Evolutionary conservation across 2,329 filamentous ascomycete genomes (phyloP).

Genomic region (Hymenoscyphus albidus): DNA sequence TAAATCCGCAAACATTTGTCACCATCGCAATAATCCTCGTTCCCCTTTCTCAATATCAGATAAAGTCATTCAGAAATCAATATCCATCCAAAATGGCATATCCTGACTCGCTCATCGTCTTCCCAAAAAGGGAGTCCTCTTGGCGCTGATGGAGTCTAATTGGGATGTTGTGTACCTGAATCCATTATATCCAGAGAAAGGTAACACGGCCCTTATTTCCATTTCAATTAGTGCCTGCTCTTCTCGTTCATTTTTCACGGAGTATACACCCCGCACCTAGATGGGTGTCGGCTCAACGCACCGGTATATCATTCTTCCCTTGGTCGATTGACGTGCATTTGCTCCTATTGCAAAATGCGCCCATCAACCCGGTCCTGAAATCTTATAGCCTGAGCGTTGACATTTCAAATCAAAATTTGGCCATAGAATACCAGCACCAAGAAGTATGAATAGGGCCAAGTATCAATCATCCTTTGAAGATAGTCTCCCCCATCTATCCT

Average conservation of each 20-base stretch:
- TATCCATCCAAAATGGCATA: neutral
- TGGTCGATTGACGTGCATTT: neutral
- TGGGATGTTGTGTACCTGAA: neutral
- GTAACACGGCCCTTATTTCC: neutral
- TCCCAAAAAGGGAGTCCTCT: neutral
- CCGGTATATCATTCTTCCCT: neutral
- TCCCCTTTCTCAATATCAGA: slow-evolving; percentile 4
- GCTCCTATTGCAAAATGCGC: neutral
- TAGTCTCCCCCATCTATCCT: neutral
- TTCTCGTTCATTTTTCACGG: neutral
- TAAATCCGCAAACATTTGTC: slow-evolving; percentile 12
- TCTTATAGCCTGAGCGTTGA: neutral
- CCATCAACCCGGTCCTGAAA: neutral
- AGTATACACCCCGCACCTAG: neutral
- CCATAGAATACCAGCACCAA: neutral
- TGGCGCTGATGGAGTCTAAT: neutral
- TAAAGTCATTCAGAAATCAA: neutral
- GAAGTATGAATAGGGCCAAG: neutral
- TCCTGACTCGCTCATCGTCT: neutral
- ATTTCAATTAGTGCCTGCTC: neutral
- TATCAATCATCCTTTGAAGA: neutral
- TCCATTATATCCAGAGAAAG: neutral
- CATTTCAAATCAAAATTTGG: neutral
- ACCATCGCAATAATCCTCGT: slow-evolving; percentile 5
- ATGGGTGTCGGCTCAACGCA: neutral